Conservation (phyloP, 2,329 filamentous ascomycete genomes). For the Pseudonectria buxi region DNA sequence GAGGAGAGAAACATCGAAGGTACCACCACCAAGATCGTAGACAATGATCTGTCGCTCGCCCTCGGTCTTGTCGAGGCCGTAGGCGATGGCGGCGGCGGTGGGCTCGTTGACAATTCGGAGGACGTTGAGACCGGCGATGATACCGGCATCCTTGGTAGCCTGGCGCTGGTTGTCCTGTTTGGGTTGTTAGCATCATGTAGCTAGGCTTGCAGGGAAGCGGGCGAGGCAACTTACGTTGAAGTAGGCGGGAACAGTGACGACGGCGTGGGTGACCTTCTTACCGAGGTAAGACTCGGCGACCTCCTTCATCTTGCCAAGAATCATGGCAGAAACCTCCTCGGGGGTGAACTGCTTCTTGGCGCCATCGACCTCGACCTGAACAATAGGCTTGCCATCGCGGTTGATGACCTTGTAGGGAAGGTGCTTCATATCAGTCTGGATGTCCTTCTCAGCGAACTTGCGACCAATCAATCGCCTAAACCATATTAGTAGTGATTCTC, state of each 20-base stretch:
- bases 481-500: constrained; percentile 12
- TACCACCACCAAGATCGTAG: constrained; percentile 91
- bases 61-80: constrained; percentile 82
- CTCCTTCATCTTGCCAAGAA: constrained; percentile 80
- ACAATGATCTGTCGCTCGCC: constrained; percentile 85
- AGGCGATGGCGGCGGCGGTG: constrained; percentile 90
- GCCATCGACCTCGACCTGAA: constrained; percentile 65
- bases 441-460: constrained; percentile 76
- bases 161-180: constrained; percentile 79
- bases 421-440: constrained; percentile 93
- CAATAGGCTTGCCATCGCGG: constrained; percentile 83
- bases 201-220: background rate
- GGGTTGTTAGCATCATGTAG: constrained; percentile 14
- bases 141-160: constrained; percentile 91
- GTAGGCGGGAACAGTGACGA: constrained; percentile 93
- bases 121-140: constrained; percentile 87
- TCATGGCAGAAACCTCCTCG: constrained; percentile 75
- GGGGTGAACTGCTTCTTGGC: constrained; percentile 67
- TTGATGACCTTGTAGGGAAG: constrained; percentile 93
- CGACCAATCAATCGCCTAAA: constrained; percentile 73
- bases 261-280: constrained; percentile 78
- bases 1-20: constrained; percentile 88
- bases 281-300: constrained; percentile 72
- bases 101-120: constrained; percentile 96
- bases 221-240: constrained; percentile 73